Percentiles rank a stretch among this genome's conserved stretches.
Evolutionary conservation across 148 eudicot genomes (phyloP).

Genomic region (Heliamphora exappendiculata): DNA sequence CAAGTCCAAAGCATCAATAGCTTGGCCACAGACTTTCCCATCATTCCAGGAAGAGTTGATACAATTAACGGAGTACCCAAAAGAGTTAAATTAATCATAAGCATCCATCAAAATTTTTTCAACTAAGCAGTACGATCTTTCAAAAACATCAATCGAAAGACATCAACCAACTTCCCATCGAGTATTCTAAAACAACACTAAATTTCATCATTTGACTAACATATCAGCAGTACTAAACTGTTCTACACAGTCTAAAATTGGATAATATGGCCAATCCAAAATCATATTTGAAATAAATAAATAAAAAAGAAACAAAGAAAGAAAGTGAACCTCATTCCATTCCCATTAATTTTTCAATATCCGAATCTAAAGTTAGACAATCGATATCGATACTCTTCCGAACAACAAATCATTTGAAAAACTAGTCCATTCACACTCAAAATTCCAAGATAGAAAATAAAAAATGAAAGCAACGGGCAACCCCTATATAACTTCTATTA

Average conservation of each 20-base stretch:
- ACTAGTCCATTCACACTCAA: not conserved
- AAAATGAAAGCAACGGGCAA: not conserved
- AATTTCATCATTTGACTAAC: not conserved
- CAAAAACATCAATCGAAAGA: not conserved
- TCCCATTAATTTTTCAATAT: not conserved
- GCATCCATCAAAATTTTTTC: not conserved
- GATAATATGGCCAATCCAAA: not conserved
- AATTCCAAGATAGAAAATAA: not conserved
- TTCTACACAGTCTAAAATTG: not conserved
- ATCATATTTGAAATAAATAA: not conserved
- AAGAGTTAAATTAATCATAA: constrained; percentile 1
- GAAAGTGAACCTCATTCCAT: not conserved
- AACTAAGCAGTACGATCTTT: not conserved
- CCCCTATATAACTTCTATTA: not conserved
- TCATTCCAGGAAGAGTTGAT: not conserved
- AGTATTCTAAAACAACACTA: not conserved
- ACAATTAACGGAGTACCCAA: not conserved
- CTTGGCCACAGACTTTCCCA: not conserved
- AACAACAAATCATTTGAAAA: not conserved
- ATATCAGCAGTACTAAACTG: not conserved
- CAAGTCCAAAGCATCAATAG: not conserved
- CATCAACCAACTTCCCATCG: too few relatives aligned
- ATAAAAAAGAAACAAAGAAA: not conserved
- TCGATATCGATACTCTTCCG: not conserved
- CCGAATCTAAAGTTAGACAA: not conserved